Base-by-base conservation (phyloP, 768 basidiomycete genomes). In the Baorangia bicolor region DNA sequence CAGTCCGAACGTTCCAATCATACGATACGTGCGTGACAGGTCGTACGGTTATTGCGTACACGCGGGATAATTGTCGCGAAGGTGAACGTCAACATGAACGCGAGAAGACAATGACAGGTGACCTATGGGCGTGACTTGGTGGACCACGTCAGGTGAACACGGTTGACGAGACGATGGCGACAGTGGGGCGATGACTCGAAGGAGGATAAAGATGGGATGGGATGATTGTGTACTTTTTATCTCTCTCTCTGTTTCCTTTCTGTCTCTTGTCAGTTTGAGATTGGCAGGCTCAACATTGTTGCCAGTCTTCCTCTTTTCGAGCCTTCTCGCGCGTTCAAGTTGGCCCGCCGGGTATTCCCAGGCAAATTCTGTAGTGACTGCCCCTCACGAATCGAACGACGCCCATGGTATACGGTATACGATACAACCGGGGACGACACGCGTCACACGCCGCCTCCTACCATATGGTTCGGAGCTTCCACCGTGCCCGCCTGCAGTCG, bases 91-190 rank as follows among this genome's bases (percentile, higher is more conserved):
- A 30, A 27, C 21, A 41, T 44, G 45, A 49, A 20, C 20, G 48
- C 40, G 34, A 28, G 54, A 57, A 60, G 37, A 34, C 20, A 21
- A 18, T 39, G 45, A 25, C 62, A 64, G 62, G 49, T 63, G 62
- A 63, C 46, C 49, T 0, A 16, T 12, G 7, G 47, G 37, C 20
- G 41, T 53, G 54, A 43, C 53, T 45, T 45, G 23, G 39, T 21
- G 39, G 27, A 28, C 47, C 37, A 21, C 25, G 63, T 64, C 63
- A 64, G 63, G 56, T 65, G 63, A 33, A 34, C 59, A 58, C 14
- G 18, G 38, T 16, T 57, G 45, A 52, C 62, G 51, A 52, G 51
- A 52, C 27, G 46, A 60, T 43, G 21, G 40, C 28, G 21, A 46
- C 21, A n/a, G 8, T 23, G 43, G 23, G 55, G 62, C 48, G 63